Base-by-base conservation (phyloP, 257 asterid genomes). In the Nyctanthes arbortristis region DNA sequence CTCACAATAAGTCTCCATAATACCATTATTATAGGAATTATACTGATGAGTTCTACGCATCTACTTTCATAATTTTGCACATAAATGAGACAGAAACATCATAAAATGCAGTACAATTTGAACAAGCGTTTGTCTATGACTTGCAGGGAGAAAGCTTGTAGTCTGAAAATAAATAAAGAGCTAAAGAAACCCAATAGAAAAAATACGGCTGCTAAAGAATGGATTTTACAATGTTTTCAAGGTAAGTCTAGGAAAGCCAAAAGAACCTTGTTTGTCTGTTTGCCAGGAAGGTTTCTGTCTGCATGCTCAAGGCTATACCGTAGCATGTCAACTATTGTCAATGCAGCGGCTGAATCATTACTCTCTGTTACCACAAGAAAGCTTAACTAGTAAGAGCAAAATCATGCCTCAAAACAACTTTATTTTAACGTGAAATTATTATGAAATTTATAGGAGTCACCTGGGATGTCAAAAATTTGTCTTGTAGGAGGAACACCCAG, bases 391-490 rank as follows among this genome's bases (percentile, higher is more conserved):
- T 24, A 11, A 7, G 47, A 11, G 9, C 29, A 58, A 36, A 64
- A 65, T 66, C 18, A 14, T 25, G 22, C 39, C 58, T 28, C 13
- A 65, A 52, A n/a, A n/a, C n/a, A n/a, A 69, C 32, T 59, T 54
- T 34, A 33, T 11, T 43, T 55, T 2, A 1, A 39, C 22, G 34
- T 57, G 25, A 43, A 52, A 58, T 18, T 63, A 40, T 54, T 56
- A 28, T 16, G 10, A 57, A 16, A 36, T 33, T 24, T 33, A 47
- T 49, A 18, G 16, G 20, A 36, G 57, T 66, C 65, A 90, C 98
- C 96, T 75, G 97, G 95, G 78, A 93, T 85, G 77, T 93, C 97
- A 27, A 87, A 93, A 60, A 88, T 84, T 66, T 90, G 96, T 1
- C 54, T 65, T 11, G 79, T 75, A n/a, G 98, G 96, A 66, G 89